Evolutionary conservation across 2,329 filamentous ascomycete species (phyloP), one percentile per base, ranked within the genome.

Genomic region (Aspergillus aculeatinus): DNA sequence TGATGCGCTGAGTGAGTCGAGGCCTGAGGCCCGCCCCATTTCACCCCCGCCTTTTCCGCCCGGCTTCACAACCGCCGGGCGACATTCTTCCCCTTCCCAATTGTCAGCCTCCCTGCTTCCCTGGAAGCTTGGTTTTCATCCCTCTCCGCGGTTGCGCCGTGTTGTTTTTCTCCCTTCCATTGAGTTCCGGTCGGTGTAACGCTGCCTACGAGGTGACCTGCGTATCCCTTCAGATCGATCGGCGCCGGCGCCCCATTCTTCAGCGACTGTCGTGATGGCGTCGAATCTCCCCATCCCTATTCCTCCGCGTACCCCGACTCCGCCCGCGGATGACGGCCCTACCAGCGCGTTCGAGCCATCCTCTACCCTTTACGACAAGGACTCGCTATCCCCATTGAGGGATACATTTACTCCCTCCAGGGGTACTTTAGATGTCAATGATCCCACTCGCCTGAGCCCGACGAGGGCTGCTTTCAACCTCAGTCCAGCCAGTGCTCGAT

Each of bases 231-330:
- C 19, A 50, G 44, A 23, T 48, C 50, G 25, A 48, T 33, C 31
- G 57, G 57, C 57, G 51, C 59, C 21, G 50, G 51, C 51, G 54
- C 47, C 33, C 39, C 23, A 42, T 44, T 19, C 31, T 52, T 44
- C 25, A 35, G 58, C 60, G 48, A 47, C 48, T 48, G 23, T 16
- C 54, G 58, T 51, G 57, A 89, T 89, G 87, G 85, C 85, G 63
- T 82, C 85, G 60, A 79, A 79, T 65, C 79, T 85, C 64, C 83
- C 85, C 55, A 81, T 86, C 63, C 85, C 85, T 59, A 74, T 82
- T 48, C 86, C 85, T 62, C 86, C 87, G 58, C 81, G 85, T 66
- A 88, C 87, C 33, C 86, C 86, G 12, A 87, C 87, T 67, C 87
- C 87, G 65, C 86, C 86, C 64, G 81, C 83, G 69, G 82, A 85